Percentiles rank a stretch among this genome's conserved stretches.
Evolutionary conservation across 139 green algal species (phyloP).

Genomic region (Zygnema circumcarinatum): DNA sequence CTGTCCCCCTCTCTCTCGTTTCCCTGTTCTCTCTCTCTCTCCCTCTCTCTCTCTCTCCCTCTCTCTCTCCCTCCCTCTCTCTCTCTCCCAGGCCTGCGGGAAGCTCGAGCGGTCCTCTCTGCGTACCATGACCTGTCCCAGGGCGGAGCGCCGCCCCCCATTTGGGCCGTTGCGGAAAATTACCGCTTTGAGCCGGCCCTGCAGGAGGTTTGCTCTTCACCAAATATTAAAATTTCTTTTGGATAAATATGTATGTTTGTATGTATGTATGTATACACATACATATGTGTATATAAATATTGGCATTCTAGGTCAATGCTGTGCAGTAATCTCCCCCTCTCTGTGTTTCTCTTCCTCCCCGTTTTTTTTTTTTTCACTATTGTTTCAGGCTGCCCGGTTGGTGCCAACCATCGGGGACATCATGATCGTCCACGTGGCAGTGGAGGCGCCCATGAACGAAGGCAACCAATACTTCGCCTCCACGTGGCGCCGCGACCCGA

Average conservation of each 20-base stretch:
- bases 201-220: slow-evolving; percentile 5
- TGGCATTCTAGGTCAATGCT: not conserved
- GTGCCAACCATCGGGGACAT: not conserved
- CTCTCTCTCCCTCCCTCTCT: no score
- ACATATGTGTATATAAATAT: not conserved
- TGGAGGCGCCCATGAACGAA: slow-evolving; percentile 20
- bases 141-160: not conserved
- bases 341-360: not conserved
- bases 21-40: no score
- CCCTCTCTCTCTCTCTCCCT: no score
- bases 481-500: slow-evolving; percentile 29
- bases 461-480: slow-evolving; percentile 35
- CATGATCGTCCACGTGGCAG: slow-evolving; percentile 35
- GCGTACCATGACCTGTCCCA: not conserved
- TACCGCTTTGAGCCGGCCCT: slow-evolving; percentile 31
- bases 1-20: no score
- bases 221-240: not conserved
- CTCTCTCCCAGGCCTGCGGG: no score
- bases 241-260: no score
- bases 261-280: not conserved
- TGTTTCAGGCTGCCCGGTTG: slow-evolving; percentile 1
- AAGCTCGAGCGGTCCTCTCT: no score
- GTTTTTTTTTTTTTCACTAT: not conserved
- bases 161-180: slow-evolving; percentile 37
- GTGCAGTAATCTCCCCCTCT: not conserved